Percentiles rank a stretch among this genome's conserved stretches.
These are phyloP conservation scores for Xylaria polymorpha DNA, from an alignment of 2,329 filamentous ascomycete genomes.

Conservation along the genomic window DNA sequence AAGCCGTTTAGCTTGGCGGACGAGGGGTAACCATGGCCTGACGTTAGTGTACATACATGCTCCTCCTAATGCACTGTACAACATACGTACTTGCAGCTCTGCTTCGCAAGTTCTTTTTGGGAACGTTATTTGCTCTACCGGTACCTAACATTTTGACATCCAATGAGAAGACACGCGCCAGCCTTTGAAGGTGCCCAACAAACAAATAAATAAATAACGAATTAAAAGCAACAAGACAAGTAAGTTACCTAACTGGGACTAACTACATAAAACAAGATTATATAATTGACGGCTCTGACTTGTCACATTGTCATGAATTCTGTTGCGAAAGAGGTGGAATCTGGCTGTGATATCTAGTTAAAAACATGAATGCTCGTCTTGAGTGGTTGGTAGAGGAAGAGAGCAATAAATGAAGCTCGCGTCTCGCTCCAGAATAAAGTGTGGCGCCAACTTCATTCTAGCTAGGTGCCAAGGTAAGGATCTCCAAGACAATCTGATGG, in stretches of 20 bases:
- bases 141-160: slow-evolving; percentile 12
- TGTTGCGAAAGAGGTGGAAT: too few species aligned
- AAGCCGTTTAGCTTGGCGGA: slow-evolving; percentile 30
- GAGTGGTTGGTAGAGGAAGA: background rate
- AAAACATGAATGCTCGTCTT: background rate
- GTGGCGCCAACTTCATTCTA: background rate
- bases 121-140: slow-evolving; percentile 15
- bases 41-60: slow-evolving; percentile 17
- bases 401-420: background rate
- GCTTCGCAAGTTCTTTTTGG: slow-evolving; percentile 11
- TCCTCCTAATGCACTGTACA: slow-evolving; percentile 32
- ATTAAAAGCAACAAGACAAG: too few species aligned
- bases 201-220: slow-evolving; percentile 5
- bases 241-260: background rate
- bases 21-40: slow-evolving; percentile 32
- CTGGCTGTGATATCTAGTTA: too few species aligned
- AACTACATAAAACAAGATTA: background rate
- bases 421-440: background rate
- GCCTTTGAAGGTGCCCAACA: slow-evolving; percentile 20
- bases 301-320: background rate
- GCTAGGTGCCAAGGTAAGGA: background rate
- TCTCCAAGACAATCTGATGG: background rate
- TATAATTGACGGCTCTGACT: background rate
- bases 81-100: slow-evolving; percentile 31
- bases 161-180: slow-evolving; percentile 1